These are phyloP conservation scores for Scutellaria galericulata DNA, from an alignment of 257 asterid genomes.

Conservation along the genomic window DNA sequence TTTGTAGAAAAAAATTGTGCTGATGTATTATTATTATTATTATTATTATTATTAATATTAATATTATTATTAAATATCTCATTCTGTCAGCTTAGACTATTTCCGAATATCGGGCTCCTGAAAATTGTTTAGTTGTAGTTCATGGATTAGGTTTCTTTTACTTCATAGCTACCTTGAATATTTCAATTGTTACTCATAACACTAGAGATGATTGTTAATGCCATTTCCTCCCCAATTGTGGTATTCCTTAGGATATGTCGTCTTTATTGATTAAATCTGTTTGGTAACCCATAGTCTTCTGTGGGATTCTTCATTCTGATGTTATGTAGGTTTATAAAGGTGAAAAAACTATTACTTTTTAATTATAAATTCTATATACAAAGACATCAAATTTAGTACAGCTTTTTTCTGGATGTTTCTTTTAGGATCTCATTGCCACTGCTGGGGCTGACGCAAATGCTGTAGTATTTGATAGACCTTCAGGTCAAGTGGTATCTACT, in stretches of 20 bases:
- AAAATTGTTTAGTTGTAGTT: no score
- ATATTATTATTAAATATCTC: no score
- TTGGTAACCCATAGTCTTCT: not conserved
- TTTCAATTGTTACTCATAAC: not conserved
- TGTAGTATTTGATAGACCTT: conserved; percentile 81
- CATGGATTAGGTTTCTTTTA: no score
- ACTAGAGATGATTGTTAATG: not conserved
- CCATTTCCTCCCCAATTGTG: conserved; percentile 1
- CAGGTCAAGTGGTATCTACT: conserved; percentile 92
- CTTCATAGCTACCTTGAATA: not conserved
- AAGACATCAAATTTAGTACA: conserved; percentile 5
- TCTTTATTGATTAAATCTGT: not conserved
- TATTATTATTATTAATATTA: no score
- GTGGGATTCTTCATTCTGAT: not conserved
- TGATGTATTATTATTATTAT: no score
- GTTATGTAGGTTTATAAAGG: no score
- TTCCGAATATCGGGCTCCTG: no score
- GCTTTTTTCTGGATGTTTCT: conserved; percentile 28
- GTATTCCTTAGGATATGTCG: not conserved
- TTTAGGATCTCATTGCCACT: conserved; percentile 90
- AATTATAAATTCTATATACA: not conserved
- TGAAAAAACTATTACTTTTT: not conserved
- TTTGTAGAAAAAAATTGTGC: no score
- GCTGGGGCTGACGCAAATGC: conserved; percentile 90
- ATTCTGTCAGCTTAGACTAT: no score